These are phyloP conservation scores for Colletotrichum noveboracense DNA, from an alignment of 2,329 filamentous ascomycete genomes.

Conservation along the genomic window DNA sequence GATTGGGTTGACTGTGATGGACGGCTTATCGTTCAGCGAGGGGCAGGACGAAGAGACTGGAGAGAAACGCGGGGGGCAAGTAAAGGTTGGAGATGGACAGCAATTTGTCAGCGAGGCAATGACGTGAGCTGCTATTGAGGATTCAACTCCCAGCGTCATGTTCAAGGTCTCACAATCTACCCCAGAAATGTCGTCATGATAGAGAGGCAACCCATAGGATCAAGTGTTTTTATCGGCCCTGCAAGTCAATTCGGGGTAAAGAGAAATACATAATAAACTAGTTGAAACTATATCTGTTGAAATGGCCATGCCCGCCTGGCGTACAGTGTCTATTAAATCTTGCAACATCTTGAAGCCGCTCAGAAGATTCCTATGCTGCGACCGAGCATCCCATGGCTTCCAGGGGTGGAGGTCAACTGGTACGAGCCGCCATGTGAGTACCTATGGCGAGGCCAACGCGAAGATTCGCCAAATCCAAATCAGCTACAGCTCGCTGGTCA, in stretches of 20 bases:
- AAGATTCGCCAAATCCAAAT: neutral
- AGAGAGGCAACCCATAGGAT: fast-evolving
- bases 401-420: too few species aligned
- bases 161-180: neutral
- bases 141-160: neutral
- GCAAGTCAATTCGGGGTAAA: too few species aligned
- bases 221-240: neutral
- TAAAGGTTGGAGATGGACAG: neutral
- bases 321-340: too few species aligned
- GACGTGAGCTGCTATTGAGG: neutral
- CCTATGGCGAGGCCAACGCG: neutral
- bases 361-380: neutral
- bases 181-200: neutral
- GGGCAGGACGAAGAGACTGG: neutral
- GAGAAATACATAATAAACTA: too few species aligned
- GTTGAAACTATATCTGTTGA: too few species aligned
- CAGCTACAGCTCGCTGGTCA: neutral
- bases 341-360: neutral
- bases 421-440: neutral
- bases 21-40: neutral
- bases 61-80: neutral
- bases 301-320: too few species aligned
- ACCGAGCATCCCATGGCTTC: too few species aligned
- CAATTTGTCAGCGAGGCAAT: neutral
- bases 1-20: neutral